phyloP scores from a whole-genome alignment of 169 alveolate species.

The Plasmodium berghei region DNA sequence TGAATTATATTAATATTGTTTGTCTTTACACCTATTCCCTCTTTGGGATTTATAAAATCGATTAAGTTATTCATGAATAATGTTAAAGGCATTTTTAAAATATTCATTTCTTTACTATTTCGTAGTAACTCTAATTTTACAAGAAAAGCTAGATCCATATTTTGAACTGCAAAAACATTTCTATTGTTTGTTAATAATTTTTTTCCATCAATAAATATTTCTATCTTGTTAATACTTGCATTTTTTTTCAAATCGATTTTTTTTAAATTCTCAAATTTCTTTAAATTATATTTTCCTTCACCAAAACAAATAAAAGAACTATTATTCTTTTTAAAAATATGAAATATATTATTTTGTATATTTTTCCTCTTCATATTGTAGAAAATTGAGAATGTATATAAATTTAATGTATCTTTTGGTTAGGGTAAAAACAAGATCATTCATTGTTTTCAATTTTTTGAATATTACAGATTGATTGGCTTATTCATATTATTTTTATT shows the following conservation, averaged over 20 bases:
- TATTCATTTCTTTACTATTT: slow-evolving; percentile 44
- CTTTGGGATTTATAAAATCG: slow-evolving; percentile 35
- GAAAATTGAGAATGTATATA: too few species aligned
- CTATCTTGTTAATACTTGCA: slow-evolving; percentile 21
- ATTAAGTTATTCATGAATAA: slow-evolving; percentile 36
- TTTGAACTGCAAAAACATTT: slow-evolving; percentile 41
- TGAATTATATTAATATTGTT: background rate
- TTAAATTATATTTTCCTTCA: slow-evolving; percentile 29
- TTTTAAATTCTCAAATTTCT: slow-evolving; percentile 40
- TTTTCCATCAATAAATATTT: slow-evolving; percentile 54
- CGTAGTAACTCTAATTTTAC: slow-evolving; percentile 41
- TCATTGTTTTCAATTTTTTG: too few species aligned
- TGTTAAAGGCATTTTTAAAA: slow-evolving; percentile 61
- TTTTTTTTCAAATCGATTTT: slow-evolving; percentile 38
- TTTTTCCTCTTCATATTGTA: slow-evolving; percentile 4
- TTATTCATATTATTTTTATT: too few species aligned
- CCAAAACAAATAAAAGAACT: slow-evolving; percentile 30
- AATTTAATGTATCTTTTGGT: too few species aligned
- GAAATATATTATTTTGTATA: background rate
- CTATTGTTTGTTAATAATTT: slow-evolving; percentile 40
- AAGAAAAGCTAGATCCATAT: slow-evolving; percentile 37
- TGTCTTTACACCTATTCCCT: background rate
- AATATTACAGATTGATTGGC: too few species aligned
- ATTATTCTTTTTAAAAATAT: background rate
- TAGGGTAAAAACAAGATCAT: too few species aligned